Base-by-base conservation (phyloP, 2,329 filamentous ascomycete species). In the Talaromyces rugulosus region DNA sequence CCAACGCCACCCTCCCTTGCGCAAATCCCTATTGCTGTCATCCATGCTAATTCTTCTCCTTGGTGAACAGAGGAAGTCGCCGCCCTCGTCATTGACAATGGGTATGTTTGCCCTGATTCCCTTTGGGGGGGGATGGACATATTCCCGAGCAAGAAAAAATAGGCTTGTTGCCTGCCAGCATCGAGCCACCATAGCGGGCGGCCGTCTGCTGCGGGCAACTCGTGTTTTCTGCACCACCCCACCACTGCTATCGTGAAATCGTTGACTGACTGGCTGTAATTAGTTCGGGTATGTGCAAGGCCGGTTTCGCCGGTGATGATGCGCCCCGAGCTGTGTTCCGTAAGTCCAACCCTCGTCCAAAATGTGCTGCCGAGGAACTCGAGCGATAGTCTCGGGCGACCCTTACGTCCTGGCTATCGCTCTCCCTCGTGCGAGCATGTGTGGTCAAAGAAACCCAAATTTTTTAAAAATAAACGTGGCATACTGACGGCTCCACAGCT, bases 1-100 rank as follows among this genome's bases (percentile, higher is more conserved):
- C 62, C 63, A 61, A 58, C 63, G 56, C 62, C 64, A 64, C 63
- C 44, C 61, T 64, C 61, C 23, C 61, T 63, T 56, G 55, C 51
- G 56, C 44, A 23, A 28, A 53, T 54, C 52, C 23, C 14, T 44
- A 18, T 7, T 27, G 23, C 40, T 31, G 23, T 30, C 6, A 23
- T 36, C 42, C 28, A 69, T 67, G 72, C 78, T 80, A 71, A 80
- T 76, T 36, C 69, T 64, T 70, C 60, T 70, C 77, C 66, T 72
- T 67, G 66, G 66, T 68, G 83, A 53, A 82, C 80, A 98, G 95
- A 99, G 88, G 95, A 99, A 92, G 95, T 99, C 84, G 95, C 95
- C 83, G 95, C 95, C 83, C 93, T 99, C 91, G 95, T 99, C 84
- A 98, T 99, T 85, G 95, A 99, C 93, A 99, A 99, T 98, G 95